Percentiles rank a stretch among this genome's conserved stretches.
These are phyloP conservation scores for Sporisorium exsertum DNA, from an alignment of 1,284 basidiomycete species.

Conservation along the genomic window DNA sequence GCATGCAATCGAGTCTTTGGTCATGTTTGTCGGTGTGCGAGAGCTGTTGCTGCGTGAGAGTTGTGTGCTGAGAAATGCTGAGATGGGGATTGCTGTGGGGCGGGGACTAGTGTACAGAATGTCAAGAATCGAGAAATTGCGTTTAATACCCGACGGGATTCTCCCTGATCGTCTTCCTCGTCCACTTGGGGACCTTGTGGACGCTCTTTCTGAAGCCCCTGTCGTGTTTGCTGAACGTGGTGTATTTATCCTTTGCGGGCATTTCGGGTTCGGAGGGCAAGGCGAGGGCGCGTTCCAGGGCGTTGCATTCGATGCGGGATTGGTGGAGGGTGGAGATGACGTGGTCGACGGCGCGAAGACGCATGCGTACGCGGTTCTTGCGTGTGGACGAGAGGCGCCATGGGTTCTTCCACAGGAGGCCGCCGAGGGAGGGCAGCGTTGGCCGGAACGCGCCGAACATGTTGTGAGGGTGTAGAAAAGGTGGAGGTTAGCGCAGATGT, in stretches of 20 bases:
- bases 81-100: neutral
- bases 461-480: conserved; percentile 1
- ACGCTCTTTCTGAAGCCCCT: conserved; percentile 85
- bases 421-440: conserved; percentile 76
- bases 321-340: conserved; percentile 88
- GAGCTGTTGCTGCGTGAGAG: neutral
- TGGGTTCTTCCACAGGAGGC: conserved; percentile 91
- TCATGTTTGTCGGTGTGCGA: neutral
- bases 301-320: conserved; percentile 81
- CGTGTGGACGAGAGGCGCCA: conserved; percentile 91
- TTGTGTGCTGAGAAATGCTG: neutral
- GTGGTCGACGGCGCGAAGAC: conserved; percentile 90
- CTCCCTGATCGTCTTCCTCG: conserved; percentile 45
- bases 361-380: conserved; percentile 87
- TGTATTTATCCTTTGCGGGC: conserved; percentile 92
- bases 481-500: neutral
- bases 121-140: neutral
- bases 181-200: conserved; percentile 76
- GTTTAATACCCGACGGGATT: conserved; percentile 48
- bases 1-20: neutral
- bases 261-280: conserved; percentile 90
- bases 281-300: conserved; percentile 80
- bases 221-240: conserved; percentile 79
- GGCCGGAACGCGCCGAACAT: conserved; percentile 76
- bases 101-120: conserved; percentile 28